Conservation (phyloP, 2,329 filamentous ascomycete species). For the Orbilia quercus region DNA sequence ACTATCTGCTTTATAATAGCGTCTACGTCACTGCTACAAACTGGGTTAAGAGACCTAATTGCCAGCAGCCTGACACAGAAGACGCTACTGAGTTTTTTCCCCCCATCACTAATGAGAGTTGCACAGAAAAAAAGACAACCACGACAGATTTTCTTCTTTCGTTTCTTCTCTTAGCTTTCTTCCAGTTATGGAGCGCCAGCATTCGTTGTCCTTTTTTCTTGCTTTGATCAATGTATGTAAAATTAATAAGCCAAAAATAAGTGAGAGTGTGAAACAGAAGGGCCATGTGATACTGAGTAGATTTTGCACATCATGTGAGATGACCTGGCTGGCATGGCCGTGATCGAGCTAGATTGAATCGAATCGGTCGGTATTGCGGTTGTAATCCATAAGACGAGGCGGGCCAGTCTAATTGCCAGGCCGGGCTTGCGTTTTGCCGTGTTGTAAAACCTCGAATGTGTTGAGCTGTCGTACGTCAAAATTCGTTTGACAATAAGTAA, state of each 20-base stretch:
- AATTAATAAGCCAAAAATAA: slow-evolving; percentile 36
- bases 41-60: neutral
- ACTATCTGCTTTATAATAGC: slow-evolving; percentile 50
- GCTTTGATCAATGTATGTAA: slow-evolving; percentile 31
- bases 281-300: slow-evolving; percentile 13
- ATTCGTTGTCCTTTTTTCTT: neutral
- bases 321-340: slow-evolving; percentile 51
- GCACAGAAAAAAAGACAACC: slow-evolving; percentile 38
- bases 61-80: slow-evolving; percentile 10
- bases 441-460: slow-evolving; percentile 29
- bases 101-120: slow-evolving; percentile 7
- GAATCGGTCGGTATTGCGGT: neutral
- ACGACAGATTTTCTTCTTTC: slow-evolving; percentile 51
- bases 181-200: slow-evolving; percentile 57
- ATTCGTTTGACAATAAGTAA: slow-evolving; percentile 23
- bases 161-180: too few relatives aligned
- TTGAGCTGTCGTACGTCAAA: slow-evolving; percentile 21
- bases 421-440: slow-evolving; percentile 26
- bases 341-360: slow-evolving; percentile 10
- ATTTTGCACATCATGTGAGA: slow-evolving; percentile 41
- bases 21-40: slow-evolving; percentile 3
- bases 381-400: too few relatives aligned
- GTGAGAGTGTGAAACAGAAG: slow-evolving; percentile 33
- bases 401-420: too few relatives aligned
- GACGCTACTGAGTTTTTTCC: neutral